Percentiles rank a stretch among this genome's conserved stretches.
Evolutionary conservation across 345 rosid species (phyloP).

Genomic region (Ceriops zippeliana): DNA sequence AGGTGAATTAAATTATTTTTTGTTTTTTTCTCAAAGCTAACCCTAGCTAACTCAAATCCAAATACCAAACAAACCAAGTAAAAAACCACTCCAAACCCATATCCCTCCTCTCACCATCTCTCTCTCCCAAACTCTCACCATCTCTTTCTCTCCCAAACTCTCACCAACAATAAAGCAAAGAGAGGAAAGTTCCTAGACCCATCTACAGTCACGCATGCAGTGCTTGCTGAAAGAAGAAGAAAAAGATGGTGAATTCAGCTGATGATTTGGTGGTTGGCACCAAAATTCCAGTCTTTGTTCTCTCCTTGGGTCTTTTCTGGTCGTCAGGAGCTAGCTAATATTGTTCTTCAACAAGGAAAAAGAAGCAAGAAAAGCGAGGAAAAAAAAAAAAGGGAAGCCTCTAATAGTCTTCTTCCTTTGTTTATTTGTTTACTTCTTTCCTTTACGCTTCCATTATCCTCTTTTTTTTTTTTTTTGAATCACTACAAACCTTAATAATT

Average conservation of each 20-base stretch:
- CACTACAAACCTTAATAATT: background rate
- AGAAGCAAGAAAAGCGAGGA: slow-evolving; percentile 8
- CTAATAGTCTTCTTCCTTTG: background rate
- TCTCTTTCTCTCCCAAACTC: slow-evolving; percentile 25
- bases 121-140: slow-evolving; percentile 20
- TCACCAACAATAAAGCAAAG: slow-evolving; percentile 17
- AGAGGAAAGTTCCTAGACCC: slow-evolving; percentile 13
- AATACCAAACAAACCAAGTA: background rate
- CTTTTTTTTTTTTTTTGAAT: background rate
- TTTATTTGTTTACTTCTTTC: background rate
- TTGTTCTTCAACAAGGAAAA: background rate
- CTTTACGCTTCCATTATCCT: background rate
- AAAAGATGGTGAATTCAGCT: slow-evolving; percentile 37
- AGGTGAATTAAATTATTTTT: background rate
- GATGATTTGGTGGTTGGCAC: slow-evolving; percentile 30
- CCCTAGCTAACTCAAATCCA: slow-evolving; percentile 31
- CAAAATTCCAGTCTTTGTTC: slow-evolving; percentile 17
- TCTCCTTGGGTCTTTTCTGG: background rate
- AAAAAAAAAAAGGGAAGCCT: background rate
- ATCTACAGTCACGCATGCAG: background rate
- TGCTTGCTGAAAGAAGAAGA: background rate
- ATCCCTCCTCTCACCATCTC: slow-evolving; percentile 16
- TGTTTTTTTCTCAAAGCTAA: slow-evolving; percentile 11
- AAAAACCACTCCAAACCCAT: slow-evolving; percentile 2
- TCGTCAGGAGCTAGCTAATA: slow-evolving; percentile 10